A percentile compares a stretch with the other conserved stretches of the same genome.
Evolutionary conservation across 163 green algal genomes (phyloP).

Genomic region (Coccomyxa subellipsoidea): DNA sequence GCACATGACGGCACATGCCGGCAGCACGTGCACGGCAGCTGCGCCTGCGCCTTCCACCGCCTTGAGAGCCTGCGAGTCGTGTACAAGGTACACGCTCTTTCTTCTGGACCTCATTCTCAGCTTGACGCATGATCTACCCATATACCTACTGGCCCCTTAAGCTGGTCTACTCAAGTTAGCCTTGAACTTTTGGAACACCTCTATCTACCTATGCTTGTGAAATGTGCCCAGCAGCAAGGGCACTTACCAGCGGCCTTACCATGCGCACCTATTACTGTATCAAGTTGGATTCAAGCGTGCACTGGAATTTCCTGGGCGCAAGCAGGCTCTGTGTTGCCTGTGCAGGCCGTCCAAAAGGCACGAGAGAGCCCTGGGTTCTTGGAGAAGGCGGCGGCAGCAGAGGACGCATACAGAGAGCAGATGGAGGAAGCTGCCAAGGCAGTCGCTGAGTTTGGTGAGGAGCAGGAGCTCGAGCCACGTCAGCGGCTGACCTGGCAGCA

Average conservation of each 20-base stretch:
- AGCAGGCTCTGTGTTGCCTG: not conserved
- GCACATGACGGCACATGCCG: not conserved
- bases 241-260: too few relatives aligned
- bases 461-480: not conserved
- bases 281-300: not conserved
- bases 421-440: not conserved
- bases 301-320: not conserved
- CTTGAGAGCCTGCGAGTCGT: not conserved
- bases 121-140: too few relatives aligned
- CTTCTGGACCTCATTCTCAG: not conserved
- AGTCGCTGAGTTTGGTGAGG: not conserved
- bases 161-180: too few relatives aligned
- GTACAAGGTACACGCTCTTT: not conserved
- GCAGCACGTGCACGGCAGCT: not conserved
- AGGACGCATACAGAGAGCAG: constrained; percentile 5
- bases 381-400: not conserved
- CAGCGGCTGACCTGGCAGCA: constrained; percentile 8
- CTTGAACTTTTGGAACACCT: too few relatives aligned
- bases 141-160: too few relatives aligned
- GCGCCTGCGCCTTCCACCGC: not conserved
- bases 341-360: not conserved
- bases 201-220: too few relatives aligned
- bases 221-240: too few relatives aligned
- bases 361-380: not conserved
- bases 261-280: too few relatives aligned